Base-by-base conservation (phyloP, 164 flowering plant genomes). In the Santalum album region DNA sequence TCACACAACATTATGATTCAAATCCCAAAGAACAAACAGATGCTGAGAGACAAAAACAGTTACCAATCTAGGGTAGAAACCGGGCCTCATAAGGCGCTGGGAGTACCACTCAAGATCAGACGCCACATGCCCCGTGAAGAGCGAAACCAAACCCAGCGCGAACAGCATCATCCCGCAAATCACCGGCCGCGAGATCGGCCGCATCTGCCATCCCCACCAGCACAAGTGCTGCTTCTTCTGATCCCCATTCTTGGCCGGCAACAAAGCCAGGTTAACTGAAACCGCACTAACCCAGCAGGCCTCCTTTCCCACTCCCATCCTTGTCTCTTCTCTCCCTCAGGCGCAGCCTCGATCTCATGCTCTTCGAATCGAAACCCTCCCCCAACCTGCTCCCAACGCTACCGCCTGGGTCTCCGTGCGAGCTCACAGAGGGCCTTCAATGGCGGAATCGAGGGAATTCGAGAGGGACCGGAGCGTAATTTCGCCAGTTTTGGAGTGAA, bases 51-150 rank as follows among this genome's bases (percentile, higher is more conserved):
- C 21, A 42, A 10, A 42, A 21, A 42, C 6, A 22, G 17, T 49
- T 73, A 74, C 81, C 78, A 58, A 61, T 53, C 54, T 69, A 38
- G 42, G 17, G 42, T 38, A 38, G 16, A 12, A 38, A 56, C 67
- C 58, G 26, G 54, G 76, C 53, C 75, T 77, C 17, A 75, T 68
- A 45, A 88, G 58, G 21, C 76, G 74, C 55, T 82, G 87, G 4
- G 94, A 79, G 67, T 92, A 83, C 82, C 86, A 78, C 26, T 88
- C 96, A n/a, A 86, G 79, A 72, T 89, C 75, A 57, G 94, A 80
- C 1, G 78, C 95, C 29, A 87, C 72, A 56, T 87, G 86, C 4
- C 96, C 96, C 12, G 81, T 83, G 62, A 84, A 78, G 26, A 92
- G 64, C 14, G 99, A 92, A 54, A 89, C 75, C 63, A 92, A 64